Conservation (phyloP, 805 yeast species). For the Zygosaccharomyces gambellarensis region DNA sequence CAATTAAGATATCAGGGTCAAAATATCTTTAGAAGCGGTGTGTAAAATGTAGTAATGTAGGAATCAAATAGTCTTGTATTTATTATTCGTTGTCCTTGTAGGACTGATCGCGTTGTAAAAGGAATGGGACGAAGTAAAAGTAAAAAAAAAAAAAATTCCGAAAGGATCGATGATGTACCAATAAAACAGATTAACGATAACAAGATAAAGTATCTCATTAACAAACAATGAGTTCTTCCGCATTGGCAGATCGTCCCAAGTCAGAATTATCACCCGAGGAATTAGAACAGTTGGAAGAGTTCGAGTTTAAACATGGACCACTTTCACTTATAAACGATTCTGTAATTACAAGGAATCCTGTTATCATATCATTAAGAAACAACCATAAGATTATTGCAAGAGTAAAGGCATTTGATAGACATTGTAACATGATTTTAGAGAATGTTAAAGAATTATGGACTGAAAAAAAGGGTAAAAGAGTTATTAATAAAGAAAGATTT, state of each 20-base stretch:
- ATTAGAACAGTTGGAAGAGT: conserved; percentile 77
- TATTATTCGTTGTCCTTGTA: too few species aligned
- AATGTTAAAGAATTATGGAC: conserved; percentile 81
- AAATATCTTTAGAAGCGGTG: conserved; percentile 71
- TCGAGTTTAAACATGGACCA: conserved; percentile 87
- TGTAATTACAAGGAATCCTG: conserved; percentile 65
- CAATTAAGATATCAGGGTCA: conserved; percentile 85
- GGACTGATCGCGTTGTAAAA: too few species aligned
- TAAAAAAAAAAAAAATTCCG: neutral
- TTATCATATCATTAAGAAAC: conserved; percentile 84
- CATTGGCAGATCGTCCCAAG: conserved; percentile 65
- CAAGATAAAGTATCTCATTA: neutral
- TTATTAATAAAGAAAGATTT: conserved; percentile 64
- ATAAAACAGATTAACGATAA: neutral
- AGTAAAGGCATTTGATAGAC: conserved; percentile 93
- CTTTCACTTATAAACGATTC: conserved; percentile 83
- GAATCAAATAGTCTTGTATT: too few species aligned
- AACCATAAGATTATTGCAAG: conserved; percentile 87
- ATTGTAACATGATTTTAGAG: conserved; percentile 87
- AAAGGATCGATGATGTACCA: neutral
- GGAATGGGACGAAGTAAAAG: neutral
- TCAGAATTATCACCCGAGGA: conserved; percentile 78
- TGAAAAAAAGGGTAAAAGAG: conserved; percentile 66
- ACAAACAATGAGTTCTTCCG: conserved; percentile 44
- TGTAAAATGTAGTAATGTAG: conserved; percentile 30